Percentiles rank a stretch among this genome's conserved stretches.
phyloP scores from a whole-genome alignment of 225 moss, liverwort and hornwort genomes.

The Bryoerythrophyllum caledonicum region DNA sequence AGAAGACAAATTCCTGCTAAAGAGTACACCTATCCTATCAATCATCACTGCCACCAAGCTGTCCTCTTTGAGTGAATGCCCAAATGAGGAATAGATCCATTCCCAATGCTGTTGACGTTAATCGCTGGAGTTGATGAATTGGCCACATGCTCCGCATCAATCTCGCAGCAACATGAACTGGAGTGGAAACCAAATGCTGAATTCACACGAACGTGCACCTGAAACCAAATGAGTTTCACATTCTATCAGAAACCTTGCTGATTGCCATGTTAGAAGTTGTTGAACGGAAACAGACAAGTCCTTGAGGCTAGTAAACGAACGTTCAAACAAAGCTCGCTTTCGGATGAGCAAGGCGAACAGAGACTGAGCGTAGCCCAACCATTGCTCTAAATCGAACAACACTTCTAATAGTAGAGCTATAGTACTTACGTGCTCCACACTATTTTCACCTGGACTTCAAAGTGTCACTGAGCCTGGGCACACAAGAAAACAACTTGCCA shows the following conservation, averaged over 20 bases:
- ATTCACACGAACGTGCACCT: background rate
- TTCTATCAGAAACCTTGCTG: background rate
- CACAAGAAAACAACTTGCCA: background rate
- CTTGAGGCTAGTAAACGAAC: background rate
- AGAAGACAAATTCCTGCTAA: background rate
- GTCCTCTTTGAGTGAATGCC: background rate
- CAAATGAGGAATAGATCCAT: background rate
- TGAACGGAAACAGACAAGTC: background rate
- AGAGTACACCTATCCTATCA: conserved; percentile 13
- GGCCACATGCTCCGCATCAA: background rate
- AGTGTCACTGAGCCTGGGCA: conserved; percentile 41
- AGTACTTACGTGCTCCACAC: conserved; percentile 20
- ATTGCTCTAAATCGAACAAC: too few species aligned
- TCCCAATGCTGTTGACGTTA: background rate
- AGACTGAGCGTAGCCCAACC: background rate
- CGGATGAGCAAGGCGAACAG: background rate
- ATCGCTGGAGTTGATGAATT: background rate
- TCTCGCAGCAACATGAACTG: conserved; percentile 6
- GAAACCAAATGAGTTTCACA: background rate
- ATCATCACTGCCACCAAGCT: background rate
- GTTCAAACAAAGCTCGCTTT: background rate
- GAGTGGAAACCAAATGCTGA: background rate
- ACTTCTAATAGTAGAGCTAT: background rate
- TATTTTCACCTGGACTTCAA: conserved; percentile 33
- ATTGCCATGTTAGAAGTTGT: background rate